Evolutionary conservation across 1,284 basidiomycete species (phyloP).

Genomic region (Puccinia coronata): DNA sequence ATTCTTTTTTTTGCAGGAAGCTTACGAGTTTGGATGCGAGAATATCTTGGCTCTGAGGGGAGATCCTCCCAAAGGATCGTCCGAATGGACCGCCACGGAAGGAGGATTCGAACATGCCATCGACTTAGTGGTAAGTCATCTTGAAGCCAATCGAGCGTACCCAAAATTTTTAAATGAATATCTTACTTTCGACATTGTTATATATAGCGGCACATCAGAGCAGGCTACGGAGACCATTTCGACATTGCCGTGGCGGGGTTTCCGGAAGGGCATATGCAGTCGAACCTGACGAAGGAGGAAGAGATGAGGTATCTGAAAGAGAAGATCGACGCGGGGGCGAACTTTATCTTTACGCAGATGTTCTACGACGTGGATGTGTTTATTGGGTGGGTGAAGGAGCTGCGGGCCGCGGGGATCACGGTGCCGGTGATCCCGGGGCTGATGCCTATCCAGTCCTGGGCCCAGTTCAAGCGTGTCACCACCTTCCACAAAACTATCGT

Average conservation of each 20-base stretch:
- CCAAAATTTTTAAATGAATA: too few species aligned
- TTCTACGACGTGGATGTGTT: constrained; percentile 94
- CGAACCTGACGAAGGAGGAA: constrained; percentile 64
- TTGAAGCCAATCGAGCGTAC: not conserved
- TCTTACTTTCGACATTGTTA: constrained; percentile 9
- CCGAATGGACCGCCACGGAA: constrained; percentile 85
- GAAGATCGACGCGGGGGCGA: constrained; percentile 92
- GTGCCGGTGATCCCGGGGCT: constrained; percentile 92
- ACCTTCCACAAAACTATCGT: constrained; percentile 83
- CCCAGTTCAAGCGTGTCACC: constrained; percentile 84
- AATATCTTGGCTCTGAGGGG: constrained; percentile 91
- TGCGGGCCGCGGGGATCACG: constrained; percentile 79
- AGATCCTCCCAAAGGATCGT: constrained; percentile 88
- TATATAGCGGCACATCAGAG: constrained; percentile 71
- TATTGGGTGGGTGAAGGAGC: constrained; percentile 73
- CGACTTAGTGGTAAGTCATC: constrained; percentile 70
- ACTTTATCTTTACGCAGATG: constrained; percentile 94
- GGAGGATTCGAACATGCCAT: constrained; percentile 80
- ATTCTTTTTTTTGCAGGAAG: constrained; percentile 64
- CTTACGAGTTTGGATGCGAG: constrained; percentile 77
- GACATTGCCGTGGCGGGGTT: constrained; percentile 89
- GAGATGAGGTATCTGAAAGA: constrained; percentile 77
- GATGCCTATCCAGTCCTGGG: constrained; percentile 97
- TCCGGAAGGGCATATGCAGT: constrained; percentile 71
- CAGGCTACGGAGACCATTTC: constrained; percentile 81